Evolutionary conservation across 306 rosid species (phyloP).

Genomic region (Myrica gale): DNA sequence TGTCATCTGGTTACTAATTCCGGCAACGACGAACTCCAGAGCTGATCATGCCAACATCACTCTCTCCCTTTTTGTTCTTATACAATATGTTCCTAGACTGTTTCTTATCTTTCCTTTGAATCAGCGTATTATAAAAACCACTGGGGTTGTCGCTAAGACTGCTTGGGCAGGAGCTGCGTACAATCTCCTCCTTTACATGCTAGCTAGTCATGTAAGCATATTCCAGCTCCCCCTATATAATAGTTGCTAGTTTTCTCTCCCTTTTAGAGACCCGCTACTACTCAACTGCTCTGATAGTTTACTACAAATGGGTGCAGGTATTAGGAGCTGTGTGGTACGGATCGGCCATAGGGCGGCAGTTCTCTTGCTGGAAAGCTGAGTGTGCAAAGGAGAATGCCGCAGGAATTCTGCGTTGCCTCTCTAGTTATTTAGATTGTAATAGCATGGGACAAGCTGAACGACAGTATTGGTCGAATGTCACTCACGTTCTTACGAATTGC

Average conservation of each 20-base stretch:
- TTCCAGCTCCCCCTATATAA: background rate
- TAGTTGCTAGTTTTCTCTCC: background rate
- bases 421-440: constrained; percentile 60
- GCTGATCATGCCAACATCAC: constrained; percentile 77
- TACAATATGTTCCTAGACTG: constrained; percentile 75
- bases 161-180: constrained; percentile 95
- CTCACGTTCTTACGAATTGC: constrained; percentile 44
- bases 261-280: background rate
- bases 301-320: constrained; percentile 39
- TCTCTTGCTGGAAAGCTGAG: constrained; percentile 59
- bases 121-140: constrained; percentile 65
- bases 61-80: constrained; percentile 69
- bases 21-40: constrained; percentile 43
- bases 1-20: constrained; percentile 77
- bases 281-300: background rate
- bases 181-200: constrained; percentile 78
- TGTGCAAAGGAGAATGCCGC: constrained; percentile 49
- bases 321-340: constrained; percentile 83
- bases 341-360: constrained; percentile 73
- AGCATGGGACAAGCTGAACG: constrained; percentile 44
- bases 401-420: constrained; percentile 45
- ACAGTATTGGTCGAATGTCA: constrained; percentile 62
- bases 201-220: constrained; percentile 80
- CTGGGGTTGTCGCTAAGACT: constrained; percentile 76
- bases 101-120: constrained; percentile 85